Evolutionary conservation across 2,329 filamentous ascomycete species (phyloP).

Genomic region (Hypoxylon sp.): DNA sequence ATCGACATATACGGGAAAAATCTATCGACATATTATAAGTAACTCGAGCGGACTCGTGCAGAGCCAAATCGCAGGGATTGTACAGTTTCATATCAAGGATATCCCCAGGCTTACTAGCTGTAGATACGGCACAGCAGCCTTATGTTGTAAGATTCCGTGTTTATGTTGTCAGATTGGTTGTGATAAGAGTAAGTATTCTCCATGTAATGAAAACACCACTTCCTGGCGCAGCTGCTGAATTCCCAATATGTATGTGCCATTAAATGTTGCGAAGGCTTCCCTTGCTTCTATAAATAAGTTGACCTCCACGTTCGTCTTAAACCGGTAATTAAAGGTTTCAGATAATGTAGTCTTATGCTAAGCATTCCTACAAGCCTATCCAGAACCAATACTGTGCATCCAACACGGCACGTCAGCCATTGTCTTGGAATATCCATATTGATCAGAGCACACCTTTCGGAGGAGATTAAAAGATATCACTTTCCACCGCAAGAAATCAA

Average conservation of each 20-base stretch:
- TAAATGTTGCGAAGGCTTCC: background rate
- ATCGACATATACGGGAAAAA: background rate
- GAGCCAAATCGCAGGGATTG: background rate
- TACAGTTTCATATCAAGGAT: background rate
- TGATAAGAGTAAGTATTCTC: background rate
- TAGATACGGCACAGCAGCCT: background rate
- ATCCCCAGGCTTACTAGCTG: background rate
- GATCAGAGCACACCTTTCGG: background rate
- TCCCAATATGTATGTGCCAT: background rate
- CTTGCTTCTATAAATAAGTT: conserved; percentile 2
- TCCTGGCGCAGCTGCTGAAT: background rate
- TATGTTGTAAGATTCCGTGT: background rate
- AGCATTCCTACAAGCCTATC: background rate
- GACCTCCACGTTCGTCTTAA: background rate
- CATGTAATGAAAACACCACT: background rate
- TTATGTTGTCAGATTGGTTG: background rate
- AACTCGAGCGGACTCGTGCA: background rate
- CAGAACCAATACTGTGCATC: background rate
- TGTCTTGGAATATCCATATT: background rate
- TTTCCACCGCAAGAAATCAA: background rate
- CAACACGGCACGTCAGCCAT: background rate
- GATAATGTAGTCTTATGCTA: background rate
- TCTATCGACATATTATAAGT: background rate
- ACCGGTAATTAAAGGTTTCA: background rate
- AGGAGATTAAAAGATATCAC: background rate